Base-by-base conservation (phyloP, 2,329 filamentous ascomycete species). In the Fusarium nelsonii region DNA sequence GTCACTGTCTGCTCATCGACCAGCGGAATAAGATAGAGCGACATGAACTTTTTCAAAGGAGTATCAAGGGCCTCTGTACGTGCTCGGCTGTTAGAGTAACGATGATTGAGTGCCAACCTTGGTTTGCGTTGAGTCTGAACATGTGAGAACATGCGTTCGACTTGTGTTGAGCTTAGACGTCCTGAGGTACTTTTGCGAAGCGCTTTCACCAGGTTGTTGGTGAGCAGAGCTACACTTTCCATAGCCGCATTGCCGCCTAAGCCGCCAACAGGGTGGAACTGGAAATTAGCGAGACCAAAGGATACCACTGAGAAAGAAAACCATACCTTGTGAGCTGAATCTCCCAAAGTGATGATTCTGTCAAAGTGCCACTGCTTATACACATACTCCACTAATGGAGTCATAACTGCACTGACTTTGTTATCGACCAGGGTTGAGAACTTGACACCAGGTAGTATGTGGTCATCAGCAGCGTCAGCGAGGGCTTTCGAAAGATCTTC, bases 241-340 rank as follows among this genome's bases (percentile, higher is more conserved):
- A 58, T 32, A n/a, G 55, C 55, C 12, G 37, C 55, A 14, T 58
- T 58, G 6, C 55, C 55, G 3, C 55, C 49, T 37, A 55, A 50
- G 5, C 56, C 56, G 1, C 39, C 50, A 8, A 55, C 50, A 4
- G 56, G 49, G 26, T 58, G 49, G 2, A 58, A 45, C 56, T 58
- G 11, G 8, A 1, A n/a, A 18, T 6, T 53, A 11, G 10, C 10
- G 4, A 53, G 16, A 4, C 8, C 0, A 8, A 18, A 10, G 6
- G 5, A 34, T 4, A 14, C 20, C 5, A 3, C n/a, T 10, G 2
- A 3, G 14, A 6, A 28, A 18, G 20, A 10, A 10, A 3, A 2
- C 5, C n/a, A 2, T 32, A 18, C 37, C 48, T 56, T 58, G 39
- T 58, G 56, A 6, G 49, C 50, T 20, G 56, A 58, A 20, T 58